A percentile compares a stretch with the other conserved stretches of the same genome.
phyloP scores from a whole-genome alignment of 2,329 filamentous ascomycete species.

The Colletotrichum navitas region DNA sequence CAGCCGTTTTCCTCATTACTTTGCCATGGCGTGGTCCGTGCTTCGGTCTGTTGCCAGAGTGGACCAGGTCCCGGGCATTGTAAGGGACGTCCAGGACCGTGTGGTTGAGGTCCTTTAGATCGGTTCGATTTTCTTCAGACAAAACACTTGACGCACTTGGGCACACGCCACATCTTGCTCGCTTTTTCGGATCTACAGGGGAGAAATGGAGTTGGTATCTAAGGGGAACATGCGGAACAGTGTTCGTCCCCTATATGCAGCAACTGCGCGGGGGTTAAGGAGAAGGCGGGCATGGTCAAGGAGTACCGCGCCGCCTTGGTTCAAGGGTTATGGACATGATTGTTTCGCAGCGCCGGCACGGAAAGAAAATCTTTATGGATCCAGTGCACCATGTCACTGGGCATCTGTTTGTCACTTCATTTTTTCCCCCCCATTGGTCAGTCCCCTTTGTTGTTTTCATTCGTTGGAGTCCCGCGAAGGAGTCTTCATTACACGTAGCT shows the following conservation, averaged over 20 bases:
- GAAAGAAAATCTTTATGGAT: constrained; percentile 22
- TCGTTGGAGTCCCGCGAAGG: constrained; percentile 18
- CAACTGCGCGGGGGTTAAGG: constrained; percentile 1
- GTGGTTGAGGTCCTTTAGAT: constrained; percentile 46
- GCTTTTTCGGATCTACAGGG: constrained; percentile 30
- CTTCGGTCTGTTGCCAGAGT: constrained; percentile 36
- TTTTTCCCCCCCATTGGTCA: constrained; percentile 2
- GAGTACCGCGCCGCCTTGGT: constrained; percentile 15
- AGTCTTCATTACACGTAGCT: constrained; percentile 14
- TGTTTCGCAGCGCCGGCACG: constrained; percentile 20
- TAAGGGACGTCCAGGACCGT: constrained; percentile 41
- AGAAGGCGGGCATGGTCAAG: constrained; percentile 14
- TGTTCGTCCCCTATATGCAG: constrained; percentile 12
- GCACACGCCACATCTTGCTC: constrained; percentile 15
- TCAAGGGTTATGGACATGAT: constrained; percentile 24
- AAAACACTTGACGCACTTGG: constrained; percentile 3
- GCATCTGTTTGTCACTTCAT: constrained; percentile 14
- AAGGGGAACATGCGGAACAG: constrained; percentile 22
- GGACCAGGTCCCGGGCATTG: constrained; percentile 35
- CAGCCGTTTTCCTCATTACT: constrained; percentile 64
- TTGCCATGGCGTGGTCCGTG: constrained; percentile 44
- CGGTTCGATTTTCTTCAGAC: constrained; percentile 2
- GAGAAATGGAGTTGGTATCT: constrained; percentile 39
- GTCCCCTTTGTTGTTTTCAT: constrained; percentile 8
- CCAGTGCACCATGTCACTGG: constrained; percentile 25